phyloP scores from a whole-genome alignment of 257 asterid species.

The Fraxinus excelsior region DNA sequence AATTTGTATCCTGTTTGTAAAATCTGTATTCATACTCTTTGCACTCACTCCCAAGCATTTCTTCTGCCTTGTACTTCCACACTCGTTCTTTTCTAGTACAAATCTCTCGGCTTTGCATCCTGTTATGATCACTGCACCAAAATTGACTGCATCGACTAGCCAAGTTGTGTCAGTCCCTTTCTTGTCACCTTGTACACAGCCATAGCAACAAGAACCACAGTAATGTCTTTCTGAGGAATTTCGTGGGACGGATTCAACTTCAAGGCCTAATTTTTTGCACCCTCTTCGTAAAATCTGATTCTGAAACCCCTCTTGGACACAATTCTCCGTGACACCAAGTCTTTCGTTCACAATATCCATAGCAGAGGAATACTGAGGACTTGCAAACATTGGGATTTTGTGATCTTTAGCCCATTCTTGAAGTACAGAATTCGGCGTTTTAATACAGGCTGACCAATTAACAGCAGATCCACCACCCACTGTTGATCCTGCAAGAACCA shows the following conservation, averaged over 20 bases:
- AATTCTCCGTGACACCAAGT: conserved; percentile 63
- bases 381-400: conserved; percentile 44
- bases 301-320: conserved; percentile 71
- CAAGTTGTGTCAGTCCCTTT: conserved; percentile 84
- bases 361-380: conserved; percentile 43
- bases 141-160: conserved; percentile 81
- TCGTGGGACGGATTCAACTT: conserved; percentile 50
- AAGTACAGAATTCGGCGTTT: conserved; percentile 55
- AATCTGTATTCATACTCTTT: conserved; percentile 34
- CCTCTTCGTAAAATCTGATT: conserved; percentile 69
- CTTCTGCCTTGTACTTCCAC: conserved; percentile 24
- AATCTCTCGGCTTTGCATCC: conserved; percentile 70
- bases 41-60: conserved; percentile 70
- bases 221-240: conserved; percentile 69
- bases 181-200: conserved; percentile 74
- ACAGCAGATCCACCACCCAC: conserved; percentile 95
- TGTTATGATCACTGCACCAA: conserved; percentile 70
- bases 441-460: conserved; percentile 83
- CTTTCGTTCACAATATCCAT: conserved; percentile 70
- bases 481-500: conserved; percentile 78
- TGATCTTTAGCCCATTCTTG: conserved; percentile 60
- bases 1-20: conserved; percentile 40
- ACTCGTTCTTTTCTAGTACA: conserved; percentile 28
- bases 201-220: conserved; percentile 83
- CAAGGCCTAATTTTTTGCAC: conserved; percentile 65